These are phyloP conservation scores for Fusarium vanettenii DNA, from an alignment of 2,329 filamentous ascomycete species.

Conservation along the genomic window DNA sequence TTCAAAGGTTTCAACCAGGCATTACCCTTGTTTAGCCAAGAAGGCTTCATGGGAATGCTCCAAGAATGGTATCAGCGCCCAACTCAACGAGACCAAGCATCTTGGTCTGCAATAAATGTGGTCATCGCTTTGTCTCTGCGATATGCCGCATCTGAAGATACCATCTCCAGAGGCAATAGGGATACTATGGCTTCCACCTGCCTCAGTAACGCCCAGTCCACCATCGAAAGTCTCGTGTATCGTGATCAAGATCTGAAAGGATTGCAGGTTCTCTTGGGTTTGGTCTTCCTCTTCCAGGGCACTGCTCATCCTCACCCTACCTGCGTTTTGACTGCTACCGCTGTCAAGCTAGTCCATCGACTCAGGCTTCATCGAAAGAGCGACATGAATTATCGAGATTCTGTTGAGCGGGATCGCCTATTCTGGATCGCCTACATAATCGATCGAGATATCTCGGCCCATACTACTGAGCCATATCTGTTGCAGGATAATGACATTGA, in stretches of 20 bases:
- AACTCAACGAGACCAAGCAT: background rate
- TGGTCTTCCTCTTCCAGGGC: background rate
- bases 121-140: constrained; percentile 17
- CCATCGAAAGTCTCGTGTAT: constrained; percentile 13
- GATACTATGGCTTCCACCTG: background rate
- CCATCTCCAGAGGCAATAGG: background rate
- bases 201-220: background rate
- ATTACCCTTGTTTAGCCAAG: background rate
- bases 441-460: background rate
- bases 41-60: background rate
- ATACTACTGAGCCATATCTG: constrained; percentile 9
- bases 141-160: background rate
- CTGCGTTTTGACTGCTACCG: background rate
- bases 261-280: constrained; percentile 11
- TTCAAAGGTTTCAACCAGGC: background rate
- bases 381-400: background rate
- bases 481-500: constrained; percentile 17
- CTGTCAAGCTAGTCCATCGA: constrained; percentile 15
- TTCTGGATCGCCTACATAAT: constrained; percentile 27
- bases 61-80: background rate
- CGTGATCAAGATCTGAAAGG: background rate
- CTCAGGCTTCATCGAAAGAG: background rate
- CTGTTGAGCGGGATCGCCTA: background rate
- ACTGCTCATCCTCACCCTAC: constrained; percentile 1
- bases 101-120: constrained; percentile 3